phyloP scores from a whole-genome alignment of 108 stramenopile genomes.

The Ochromonas danica region DNA sequence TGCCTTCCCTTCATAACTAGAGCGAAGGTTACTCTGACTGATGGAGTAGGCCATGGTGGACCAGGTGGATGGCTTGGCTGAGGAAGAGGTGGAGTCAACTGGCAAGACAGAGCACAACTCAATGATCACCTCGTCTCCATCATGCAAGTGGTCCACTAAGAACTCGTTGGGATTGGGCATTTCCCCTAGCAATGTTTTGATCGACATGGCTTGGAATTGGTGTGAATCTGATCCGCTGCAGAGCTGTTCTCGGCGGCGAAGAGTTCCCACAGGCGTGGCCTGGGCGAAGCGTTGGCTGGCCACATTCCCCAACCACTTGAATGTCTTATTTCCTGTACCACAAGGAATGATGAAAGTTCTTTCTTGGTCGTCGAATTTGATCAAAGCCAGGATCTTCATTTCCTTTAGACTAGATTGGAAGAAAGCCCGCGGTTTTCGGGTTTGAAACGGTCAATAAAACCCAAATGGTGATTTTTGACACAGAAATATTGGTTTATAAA shows the following conservation, averaged over 20 bases:
- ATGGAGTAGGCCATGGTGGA: background rate
- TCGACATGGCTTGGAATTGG: background rate
- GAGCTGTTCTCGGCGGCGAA: background rate
- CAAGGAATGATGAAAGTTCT: background rate
- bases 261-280: background rate
- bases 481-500: too few relatives aligned
- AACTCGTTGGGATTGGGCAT: background rate
- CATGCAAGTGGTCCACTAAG: background rate
- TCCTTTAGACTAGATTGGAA: too few relatives aligned
- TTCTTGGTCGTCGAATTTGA: background rate
- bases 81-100: background rate
- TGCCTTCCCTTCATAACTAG: background rate
- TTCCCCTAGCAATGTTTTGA: background rate
- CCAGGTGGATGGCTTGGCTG: background rate
- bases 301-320: constrained; percentile 20
- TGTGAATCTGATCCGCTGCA: background rate
- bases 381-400: background rate
- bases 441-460: too few relatives aligned
- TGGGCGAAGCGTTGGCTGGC: background rate
- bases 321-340: constrained; percentile 7
- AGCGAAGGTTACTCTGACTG: background rate
- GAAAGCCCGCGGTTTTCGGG: too few relatives aligned
- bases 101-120: background rate
- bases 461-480: too few relatives aligned
- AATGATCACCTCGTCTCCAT: constrained; percentile 3